Evolutionary conservation across 129 eudicot genomes (phyloP).

Genomic region (Ambrosia trifida): DNA sequence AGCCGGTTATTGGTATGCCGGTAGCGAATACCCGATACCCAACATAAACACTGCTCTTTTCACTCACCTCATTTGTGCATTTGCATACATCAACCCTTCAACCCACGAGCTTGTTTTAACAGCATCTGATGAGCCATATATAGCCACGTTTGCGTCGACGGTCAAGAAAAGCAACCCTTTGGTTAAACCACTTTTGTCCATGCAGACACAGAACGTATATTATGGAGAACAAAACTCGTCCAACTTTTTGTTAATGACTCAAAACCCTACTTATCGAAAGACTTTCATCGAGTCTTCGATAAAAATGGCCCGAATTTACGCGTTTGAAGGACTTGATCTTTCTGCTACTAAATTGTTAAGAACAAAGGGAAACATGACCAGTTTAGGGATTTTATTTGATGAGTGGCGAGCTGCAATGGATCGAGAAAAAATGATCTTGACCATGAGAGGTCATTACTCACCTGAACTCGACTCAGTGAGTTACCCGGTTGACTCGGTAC

Average conservation of each 20-base stretch:
- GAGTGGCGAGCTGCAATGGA: constrained; percentile 57
- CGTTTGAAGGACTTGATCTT: constrained; percentile 60
- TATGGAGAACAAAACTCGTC: constrained; percentile 15
- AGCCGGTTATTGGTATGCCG: constrained; percentile 65
- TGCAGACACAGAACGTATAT: constrained; percentile 29
- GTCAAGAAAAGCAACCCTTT: constrained; percentile 49
- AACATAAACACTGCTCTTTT: constrained; percentile 57
- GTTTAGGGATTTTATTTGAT: constrained; percentile 40
- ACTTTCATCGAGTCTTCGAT: constrained; percentile 56
- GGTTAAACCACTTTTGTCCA: constrained; percentile 56
- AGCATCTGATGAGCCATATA: constrained; percentile 25
- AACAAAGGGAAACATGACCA: constrained; percentile 40
- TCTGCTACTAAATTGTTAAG: constrained; percentile 21
- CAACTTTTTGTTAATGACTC: constrained; percentile 37
- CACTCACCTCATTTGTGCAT: constrained; percentile 75
- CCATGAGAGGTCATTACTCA: constrained; percentile 39
- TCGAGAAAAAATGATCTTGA: constrained; percentile 36
- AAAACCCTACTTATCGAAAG: constrained; percentile 32
- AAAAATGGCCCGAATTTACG: constrained; percentile 34
- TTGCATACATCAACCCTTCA: constrained; percentile 41
- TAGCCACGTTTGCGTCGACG: constrained; percentile 49
- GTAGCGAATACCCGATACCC: constrained; percentile 35
- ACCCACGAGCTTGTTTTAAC: constrained; percentile 41
- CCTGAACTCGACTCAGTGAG: constrained; percentile 36
- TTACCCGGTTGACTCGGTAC: constrained; percentile 44